Conservation (phyloP, 1,284 basidiomycete genomes). For the Papiliotrema nemorosa region DNA sequence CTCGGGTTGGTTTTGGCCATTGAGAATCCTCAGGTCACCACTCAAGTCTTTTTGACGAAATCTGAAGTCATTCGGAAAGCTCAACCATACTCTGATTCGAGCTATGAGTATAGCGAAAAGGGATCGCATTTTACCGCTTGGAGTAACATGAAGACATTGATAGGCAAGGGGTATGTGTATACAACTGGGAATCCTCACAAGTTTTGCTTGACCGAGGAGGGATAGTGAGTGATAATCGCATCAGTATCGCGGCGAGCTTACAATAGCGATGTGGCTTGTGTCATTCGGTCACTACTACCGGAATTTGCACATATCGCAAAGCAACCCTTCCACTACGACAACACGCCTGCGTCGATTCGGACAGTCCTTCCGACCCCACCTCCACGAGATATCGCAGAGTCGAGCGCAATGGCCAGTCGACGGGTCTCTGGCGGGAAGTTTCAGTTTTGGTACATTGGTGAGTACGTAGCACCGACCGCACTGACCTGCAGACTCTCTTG, state of each 20-base stretch:
- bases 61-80: constrained; percentile 37
- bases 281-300: constrained; percentile 30
- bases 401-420: not conserved
- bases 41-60: constrained; percentile 38
- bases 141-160: constrained; percentile 44
- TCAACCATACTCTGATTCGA: constrained; percentile 36
- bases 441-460: constrained; percentile 48
- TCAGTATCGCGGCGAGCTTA: not conserved
- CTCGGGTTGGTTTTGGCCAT: constrained; percentile 38
- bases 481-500: constrained; percentile 21
- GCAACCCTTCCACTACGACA: constrained; percentile 22
- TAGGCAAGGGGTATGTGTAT: constrained; percentile 41
- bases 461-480: constrained; percentile 8
- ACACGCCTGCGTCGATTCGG: not conserved
- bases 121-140: constrained; percentile 44
- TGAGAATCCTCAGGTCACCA: constrained; percentile 26
- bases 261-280: constrained; percentile 34
- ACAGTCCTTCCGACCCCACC: too few species aligned
- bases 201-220: constrained; percentile 44
- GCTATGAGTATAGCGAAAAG: constrained; percentile 41
- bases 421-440: constrained; percentile 17
- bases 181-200: constrained; percentile 43
- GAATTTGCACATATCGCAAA: constrained; percentile 29
- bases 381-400: not conserved
- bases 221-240: constrained; percentile 34